A percentile compares a stretch with the other conserved stretches of the same genome.
phyloP scores from a whole-genome alignment of 148 eudicot species.

The Rhododendron simsii region DNA sequence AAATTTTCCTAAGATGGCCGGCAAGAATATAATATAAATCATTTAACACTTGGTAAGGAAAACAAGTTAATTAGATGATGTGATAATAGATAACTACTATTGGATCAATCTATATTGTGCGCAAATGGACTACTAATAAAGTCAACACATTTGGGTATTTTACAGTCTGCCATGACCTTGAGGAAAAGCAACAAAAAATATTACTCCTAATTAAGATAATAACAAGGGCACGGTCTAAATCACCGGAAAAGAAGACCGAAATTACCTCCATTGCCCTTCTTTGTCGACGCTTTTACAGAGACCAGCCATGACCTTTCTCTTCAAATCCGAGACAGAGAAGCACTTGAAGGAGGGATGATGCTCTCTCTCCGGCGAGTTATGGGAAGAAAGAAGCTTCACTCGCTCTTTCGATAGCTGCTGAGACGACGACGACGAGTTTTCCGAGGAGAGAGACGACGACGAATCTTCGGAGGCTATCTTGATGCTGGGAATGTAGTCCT shows the following conservation, averaged over 20 bases:
- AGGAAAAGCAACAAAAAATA: background rate
- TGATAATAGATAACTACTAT: background rate
- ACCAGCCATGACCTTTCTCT: conserved; percentile 73
- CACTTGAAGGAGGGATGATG: conserved; percentile 55
- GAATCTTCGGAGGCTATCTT: conserved; percentile 45
- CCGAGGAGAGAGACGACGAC: conserved; percentile 56
- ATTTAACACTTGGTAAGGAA: background rate
- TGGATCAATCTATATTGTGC: background rate
- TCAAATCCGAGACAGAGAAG: conserved; percentile 86
- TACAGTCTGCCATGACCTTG: background rate
- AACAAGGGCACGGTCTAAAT: background rate
- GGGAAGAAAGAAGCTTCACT: conserved; percentile 50
- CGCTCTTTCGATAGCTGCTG: conserved; percentile 52
- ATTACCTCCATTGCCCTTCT: conserved; percentile 97
- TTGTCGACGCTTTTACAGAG: conserved; percentile 59
- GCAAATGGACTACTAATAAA: background rate
- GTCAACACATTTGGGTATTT: background rate
- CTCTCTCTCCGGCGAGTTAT: conserved; percentile 31
- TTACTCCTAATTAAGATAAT: background rate
- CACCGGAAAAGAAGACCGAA: background rate
- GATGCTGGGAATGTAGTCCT: conserved; percentile 85
- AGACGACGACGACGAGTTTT: conserved; percentile 50
- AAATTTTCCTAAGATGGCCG: background rate
- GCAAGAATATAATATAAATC: background rate
- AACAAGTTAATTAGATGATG: background rate